phyloP scores from a whole-genome alignment of 768 basidiomycete species.

The Strobilomyces confusus region DNA sequence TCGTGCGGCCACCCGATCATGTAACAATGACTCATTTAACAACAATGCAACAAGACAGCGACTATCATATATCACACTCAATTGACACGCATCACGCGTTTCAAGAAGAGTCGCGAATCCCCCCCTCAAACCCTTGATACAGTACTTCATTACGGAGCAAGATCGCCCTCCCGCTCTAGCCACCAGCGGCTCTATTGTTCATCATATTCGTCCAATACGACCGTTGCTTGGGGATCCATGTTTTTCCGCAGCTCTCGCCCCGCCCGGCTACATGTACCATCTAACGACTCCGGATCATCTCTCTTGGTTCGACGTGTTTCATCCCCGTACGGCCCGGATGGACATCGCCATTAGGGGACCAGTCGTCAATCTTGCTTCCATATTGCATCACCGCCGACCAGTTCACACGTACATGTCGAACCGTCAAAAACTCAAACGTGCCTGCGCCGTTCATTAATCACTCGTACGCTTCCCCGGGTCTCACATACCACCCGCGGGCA shows the following conservation, averaged over 20 bases:
- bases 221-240: not conserved
- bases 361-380: not conserved
- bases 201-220: not conserved
- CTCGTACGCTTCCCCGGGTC: not conserved
- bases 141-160: constrained; percentile 9
- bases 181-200: constrained; percentile 10
- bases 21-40: not conserved
- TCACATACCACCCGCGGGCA: constrained; percentile 6
- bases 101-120: constrained; percentile 8
- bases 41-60: not conserved
- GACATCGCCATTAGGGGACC: not conserved
- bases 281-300: too few relatives aligned
- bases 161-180: constrained; percentile 9
- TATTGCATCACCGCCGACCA: constrained; percentile 1
- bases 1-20: not conserved
- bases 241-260: not conserved
- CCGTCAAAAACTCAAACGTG: constrained; percentile 12
- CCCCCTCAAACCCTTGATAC: constrained; percentile 1
- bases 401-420: constrained; percentile 13
- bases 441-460: not conserved
- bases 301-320: not conserved
- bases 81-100: constrained; percentile 10
- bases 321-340: not conserved
- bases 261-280: not conserved
- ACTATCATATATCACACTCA: not conserved